Conservation (phyloP, 192 early-diverging fungal species). For the Nowakowskiella sp. region DNA sequence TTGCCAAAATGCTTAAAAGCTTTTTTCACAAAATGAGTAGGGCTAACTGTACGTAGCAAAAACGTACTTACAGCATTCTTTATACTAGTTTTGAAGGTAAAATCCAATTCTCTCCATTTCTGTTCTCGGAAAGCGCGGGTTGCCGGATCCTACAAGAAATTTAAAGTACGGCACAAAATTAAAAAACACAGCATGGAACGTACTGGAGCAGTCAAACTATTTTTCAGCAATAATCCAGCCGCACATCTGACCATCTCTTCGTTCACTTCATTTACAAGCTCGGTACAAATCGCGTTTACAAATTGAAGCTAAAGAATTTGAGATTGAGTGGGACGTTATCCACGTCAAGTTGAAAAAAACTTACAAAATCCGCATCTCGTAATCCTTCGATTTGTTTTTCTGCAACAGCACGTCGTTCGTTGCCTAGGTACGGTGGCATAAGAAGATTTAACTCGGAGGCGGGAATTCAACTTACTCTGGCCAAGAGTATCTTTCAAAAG, state of each 20-base stretch:
- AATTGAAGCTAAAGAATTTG: constrained; percentile 32
- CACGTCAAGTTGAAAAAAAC: constrained; percentile 1
- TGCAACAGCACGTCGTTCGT: no score
- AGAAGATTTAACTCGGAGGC: no score
- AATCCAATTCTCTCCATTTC: constrained; percentile 62
- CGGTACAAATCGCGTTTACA: constrained; percentile 55
- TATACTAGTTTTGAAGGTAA: constrained; percentile 49
- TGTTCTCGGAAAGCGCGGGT: constrained; percentile 35
- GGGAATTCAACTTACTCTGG: no score
- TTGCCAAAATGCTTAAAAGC: not conserved
- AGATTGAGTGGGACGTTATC: constrained; percentile 1
- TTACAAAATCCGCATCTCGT: no score
- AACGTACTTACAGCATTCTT: constrained; percentile 51
- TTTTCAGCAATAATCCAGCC: constrained; percentile 91
- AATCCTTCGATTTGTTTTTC: no score
- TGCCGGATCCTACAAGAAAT: constrained; percentile 14
- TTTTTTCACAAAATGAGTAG: not conserved
- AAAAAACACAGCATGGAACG: constrained; percentile 8
- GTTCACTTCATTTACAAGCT: constrained; percentile 71
- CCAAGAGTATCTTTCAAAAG: no score
- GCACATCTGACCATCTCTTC: constrained; percentile 58
- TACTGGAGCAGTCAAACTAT: constrained; percentile 81
- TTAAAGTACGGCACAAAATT: constrained; percentile 4
- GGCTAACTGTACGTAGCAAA: not conserved
- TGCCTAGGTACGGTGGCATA: no score